Evolutionary conservation across 176 grass and related monocot genomes (phyloP).

Genomic region (Cymbopogon citratus): DNA sequence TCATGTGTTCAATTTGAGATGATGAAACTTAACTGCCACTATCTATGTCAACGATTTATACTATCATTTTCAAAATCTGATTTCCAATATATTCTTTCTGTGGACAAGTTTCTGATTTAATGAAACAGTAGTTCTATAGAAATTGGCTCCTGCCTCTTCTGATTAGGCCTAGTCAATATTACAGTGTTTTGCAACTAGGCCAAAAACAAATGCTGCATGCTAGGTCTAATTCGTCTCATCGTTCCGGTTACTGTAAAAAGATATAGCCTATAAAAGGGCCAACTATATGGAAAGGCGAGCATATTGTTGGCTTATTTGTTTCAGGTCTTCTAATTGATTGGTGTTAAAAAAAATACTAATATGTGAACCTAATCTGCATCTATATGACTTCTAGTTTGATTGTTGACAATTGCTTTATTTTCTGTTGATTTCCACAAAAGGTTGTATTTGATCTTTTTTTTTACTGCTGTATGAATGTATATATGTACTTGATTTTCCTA

Average conservation of each 20-base stretch:
- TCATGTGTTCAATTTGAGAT: neutral
- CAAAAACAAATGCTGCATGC: neutral
- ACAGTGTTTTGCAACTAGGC: neutral
- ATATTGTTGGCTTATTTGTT: neutral
- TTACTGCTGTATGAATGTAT: neutral
- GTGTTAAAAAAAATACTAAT: neutral
- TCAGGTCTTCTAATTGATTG: neutral
- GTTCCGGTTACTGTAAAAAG: neutral
- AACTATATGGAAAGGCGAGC: neutral
- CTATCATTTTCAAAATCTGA: neutral
- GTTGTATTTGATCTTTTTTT: neutral
- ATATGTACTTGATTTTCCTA: neutral
- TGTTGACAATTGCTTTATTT: neutral
- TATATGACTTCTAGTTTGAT: neutral
- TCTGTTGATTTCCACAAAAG: neutral
- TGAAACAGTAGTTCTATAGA: neutral
- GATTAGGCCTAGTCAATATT: neutral
- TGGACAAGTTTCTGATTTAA: constrained; percentile 6
- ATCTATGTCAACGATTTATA: neutral
- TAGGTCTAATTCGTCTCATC: neutral
- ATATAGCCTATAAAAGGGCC: neutral
- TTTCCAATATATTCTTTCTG: neutral
- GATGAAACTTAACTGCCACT: neutral
- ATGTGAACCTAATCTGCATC: constrained; percentile 1
- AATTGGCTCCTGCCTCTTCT: neutral